Base-by-base conservation (phyloP, 768 basidiomycete genomes). In the Suillus plorans region DNA sequence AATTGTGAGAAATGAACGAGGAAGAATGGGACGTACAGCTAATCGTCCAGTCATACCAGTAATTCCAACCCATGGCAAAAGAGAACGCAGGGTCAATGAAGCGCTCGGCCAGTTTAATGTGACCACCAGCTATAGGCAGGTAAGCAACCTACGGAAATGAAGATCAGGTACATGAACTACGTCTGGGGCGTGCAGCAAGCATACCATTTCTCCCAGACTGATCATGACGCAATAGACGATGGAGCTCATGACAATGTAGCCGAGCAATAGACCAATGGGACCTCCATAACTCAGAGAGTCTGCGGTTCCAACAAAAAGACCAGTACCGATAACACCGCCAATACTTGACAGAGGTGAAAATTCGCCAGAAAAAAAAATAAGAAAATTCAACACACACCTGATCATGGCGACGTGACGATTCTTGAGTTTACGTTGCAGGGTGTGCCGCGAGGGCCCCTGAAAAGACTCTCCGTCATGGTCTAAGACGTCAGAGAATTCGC, bases 391-490 rank as follows among this genome's bases (percentile, higher is more conserved):
- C 77, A 56, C 64, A 31, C 5, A 81, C 89, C 90, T 91, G 68
- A 92, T 92, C 90, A 92, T 91, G 58, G 91, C 89, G 65, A 93
- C 82, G 72, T 92, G 92, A 20, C 91, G 81, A 70, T 90, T 91
- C 74, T 90, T 90, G 68, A 90, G 78, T 74, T 90, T 88, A 60
- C 88, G 82, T 14, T 82, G 77, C 44, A 89, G 84, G 52, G 37
- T 67, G 0, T 61, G 62, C 6, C 36, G 4, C 61, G 60, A 7
- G 16, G 50, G 31, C 31, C 31, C 37, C 9, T 61, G 12, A 6
- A 63, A 55, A 2, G 62, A 66, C 50, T 76, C 75, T 28, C 69
- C 64, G 20, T 77, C 76, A 7, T 66, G 64, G 3, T 67, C 6
- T 34, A 71, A 77, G 49, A 13, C 62, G 1, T 71, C 66, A 14